phyloP scores from a whole-genome alignment of 345 rosid species.

The Cardamine resedifolia region DNA sequence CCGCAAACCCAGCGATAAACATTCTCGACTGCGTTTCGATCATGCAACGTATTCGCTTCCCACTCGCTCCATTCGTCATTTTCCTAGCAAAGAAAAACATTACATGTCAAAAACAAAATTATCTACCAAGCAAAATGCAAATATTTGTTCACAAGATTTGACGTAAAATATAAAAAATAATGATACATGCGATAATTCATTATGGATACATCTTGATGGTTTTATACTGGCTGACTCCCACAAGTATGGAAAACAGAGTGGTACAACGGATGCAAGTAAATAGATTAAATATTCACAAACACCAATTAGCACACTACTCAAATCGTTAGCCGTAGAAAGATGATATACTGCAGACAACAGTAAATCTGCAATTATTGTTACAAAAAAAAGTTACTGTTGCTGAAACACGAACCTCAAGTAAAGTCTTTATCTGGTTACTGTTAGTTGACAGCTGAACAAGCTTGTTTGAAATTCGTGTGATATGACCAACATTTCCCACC shows the following conservation, averaged over 20 bases:
- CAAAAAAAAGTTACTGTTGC: neutral
- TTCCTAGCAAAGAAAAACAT: constrained; percentile 46
- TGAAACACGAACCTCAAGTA: constrained; percentile 66
- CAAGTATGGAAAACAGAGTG: constrained; percentile 7
- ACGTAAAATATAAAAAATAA: neutral
- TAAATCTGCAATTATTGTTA: neutral
- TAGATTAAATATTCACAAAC: neutral
- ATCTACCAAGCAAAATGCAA: constrained; percentile 20
- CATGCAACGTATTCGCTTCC: constrained; percentile 73
- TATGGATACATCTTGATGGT: constrained; percentile 1
- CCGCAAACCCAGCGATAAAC: constrained; percentile 96
- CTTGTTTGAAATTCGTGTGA: constrained; percentile 82
- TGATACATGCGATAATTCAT: neutral
- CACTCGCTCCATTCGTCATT: constrained; percentile 80
- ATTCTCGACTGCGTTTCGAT: constrained; percentile 83
- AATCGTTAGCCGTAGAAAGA: neutral
- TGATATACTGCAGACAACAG: neutral
- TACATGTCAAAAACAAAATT: neutral
- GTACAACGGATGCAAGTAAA: neutral
- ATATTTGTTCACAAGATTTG: neutral
- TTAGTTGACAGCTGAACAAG: constrained; percentile 68
- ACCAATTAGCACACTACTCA: neutral
- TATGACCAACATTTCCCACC: constrained; percentile 90
- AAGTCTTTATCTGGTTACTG: constrained; percentile 58
- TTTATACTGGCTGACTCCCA: neutral